Conservation (phyloP, 768 basidiomycete species). For the Psilocybe sp. region DNA sequence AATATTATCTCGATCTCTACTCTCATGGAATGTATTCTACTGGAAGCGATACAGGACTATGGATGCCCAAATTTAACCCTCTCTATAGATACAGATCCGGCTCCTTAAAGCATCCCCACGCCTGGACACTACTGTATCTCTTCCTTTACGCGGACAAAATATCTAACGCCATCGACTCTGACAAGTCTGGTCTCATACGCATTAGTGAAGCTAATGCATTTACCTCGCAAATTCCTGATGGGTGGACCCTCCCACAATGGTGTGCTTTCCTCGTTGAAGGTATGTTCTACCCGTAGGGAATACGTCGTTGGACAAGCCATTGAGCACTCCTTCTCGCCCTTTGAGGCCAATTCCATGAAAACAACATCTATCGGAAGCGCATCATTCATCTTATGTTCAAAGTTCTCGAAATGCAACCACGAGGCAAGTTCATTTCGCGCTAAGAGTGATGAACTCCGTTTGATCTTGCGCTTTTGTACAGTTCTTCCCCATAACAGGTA, state of each 20-base stretch:
- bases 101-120: not conserved
- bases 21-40: not conserved
- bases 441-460: too few species aligned
- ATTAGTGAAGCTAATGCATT: slow-evolving; percentile 13
- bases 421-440: not conserved
- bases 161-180: slow-evolving; percentile 7
- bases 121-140: slow-evolving; percentile 10
- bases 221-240: slow-evolving; percentile 7
- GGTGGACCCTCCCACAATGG: slow-evolving; percentile 12
- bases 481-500: too few species aligned
- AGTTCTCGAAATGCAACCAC: not conserved
- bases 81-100: too few species aligned
- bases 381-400: slow-evolving; percentile 4
- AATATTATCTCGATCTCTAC: slow-evolving; percentile 10
- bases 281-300: not conserved
- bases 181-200: slow-evolving; percentile 11
- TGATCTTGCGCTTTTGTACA: too few species aligned
- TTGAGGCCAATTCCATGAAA: slow-evolving; percentile 9
- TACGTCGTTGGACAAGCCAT: not conserved
- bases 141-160: slow-evolving; percentile 1
- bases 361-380: slow-evolving; percentile 7
- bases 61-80: too few species aligned
- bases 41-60: too few species aligned
- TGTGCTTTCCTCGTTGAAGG: slow-evolving; percentile 8
- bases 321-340: not conserved